Evolutionary conservation across 2,329 filamentous ascomycete genomes (phyloP).

Genomic region (Chaetothyriales sp.): DNA sequence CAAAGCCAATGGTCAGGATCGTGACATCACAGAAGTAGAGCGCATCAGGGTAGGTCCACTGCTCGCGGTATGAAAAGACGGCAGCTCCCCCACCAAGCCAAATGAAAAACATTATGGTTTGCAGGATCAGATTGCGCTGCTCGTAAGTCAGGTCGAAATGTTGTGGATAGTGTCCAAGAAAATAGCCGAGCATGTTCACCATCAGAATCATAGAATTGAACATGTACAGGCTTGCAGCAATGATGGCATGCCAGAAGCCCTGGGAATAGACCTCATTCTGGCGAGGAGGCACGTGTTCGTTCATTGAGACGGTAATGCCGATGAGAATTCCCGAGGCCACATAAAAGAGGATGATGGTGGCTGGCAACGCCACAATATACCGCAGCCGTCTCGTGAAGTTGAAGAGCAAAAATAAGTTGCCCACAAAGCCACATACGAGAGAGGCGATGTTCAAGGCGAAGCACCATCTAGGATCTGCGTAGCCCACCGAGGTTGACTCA

Average conservation of each 20-base stretch:
- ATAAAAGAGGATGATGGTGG: conserved; percentile 72
- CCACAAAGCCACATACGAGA: conserved; percentile 58
- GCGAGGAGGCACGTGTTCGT: conserved; percentile 43
- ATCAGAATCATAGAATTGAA: conserved; percentile 63
- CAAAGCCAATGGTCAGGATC: conserved; percentile 48
- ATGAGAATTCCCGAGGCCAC: conserved; percentile 50
- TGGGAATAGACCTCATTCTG: conserved; percentile 52
- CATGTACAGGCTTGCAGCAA: conserved; percentile 67
- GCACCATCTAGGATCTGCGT: conserved; percentile 60
- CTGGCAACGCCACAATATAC: conserved; percentile 68
- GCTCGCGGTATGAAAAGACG: conserved; percentile 58
- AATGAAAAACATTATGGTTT: conserved; percentile 72
- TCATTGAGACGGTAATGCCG: conserved; percentile 51
- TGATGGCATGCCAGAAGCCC: conserved; percentile 76
- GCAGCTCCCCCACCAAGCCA: conserved; percentile 68
- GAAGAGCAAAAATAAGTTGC: conserved; percentile 69
- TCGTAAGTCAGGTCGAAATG: conserved; percentile 66
- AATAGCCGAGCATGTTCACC: conserved; percentile 66
- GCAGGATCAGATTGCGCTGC: conserved; percentile 77
- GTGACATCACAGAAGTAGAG: conserved; percentile 68
- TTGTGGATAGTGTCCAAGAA: conserved; percentile 59
- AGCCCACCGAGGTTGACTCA: conserved; percentile 38
- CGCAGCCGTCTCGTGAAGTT: conserved; percentile 74
- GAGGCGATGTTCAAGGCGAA: conserved; percentile 65
- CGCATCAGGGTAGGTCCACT: conserved; percentile 53